Conservation (phyloP, 2,329 filamentous ascomycete genomes). For the Daldinia sp. region DNA sequence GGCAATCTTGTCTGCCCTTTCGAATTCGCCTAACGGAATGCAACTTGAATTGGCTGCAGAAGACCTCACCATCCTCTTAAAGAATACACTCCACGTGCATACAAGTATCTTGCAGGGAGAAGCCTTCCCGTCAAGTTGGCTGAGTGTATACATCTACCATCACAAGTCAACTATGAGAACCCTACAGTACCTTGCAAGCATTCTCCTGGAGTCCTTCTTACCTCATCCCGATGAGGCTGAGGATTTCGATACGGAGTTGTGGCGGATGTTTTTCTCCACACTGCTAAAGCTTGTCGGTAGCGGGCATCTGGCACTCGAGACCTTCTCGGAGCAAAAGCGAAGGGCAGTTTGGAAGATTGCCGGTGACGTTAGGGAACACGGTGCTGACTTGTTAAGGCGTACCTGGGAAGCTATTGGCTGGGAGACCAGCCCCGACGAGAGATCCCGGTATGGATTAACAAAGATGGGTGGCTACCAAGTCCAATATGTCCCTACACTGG, state of each 20-base stretch:
- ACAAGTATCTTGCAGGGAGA: constrained; percentile 90
- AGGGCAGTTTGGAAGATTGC: constrained; percentile 99
- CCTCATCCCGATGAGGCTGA: constrained; percentile 93
- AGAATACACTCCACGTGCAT: constrained; percentile 84
- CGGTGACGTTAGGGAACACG: constrained; percentile 92
- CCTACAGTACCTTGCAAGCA: constrained; percentile 82
- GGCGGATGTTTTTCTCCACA: constrained; percentile 93
- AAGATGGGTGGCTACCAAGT: constrained; percentile 98
- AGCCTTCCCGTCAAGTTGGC: constrained; percentile 89
- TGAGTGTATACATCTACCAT: constrained; percentile 93
- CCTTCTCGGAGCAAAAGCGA: constrained; percentile 96
- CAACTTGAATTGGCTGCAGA: constrained; percentile 80
- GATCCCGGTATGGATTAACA: constrained; percentile 78
- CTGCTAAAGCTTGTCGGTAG: constrained; percentile 91
- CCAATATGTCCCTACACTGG: constrained; percentile 93
- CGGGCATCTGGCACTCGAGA: constrained; percentile 89
- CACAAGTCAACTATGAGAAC: constrained; percentile 90
- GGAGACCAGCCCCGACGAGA: constrained; percentile 88
- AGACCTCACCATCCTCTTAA: constrained; percentile 79
- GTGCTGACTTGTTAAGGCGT: constrained; percentile 83
- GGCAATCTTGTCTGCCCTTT: constrained; percentile 84
- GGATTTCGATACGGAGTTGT: constrained; percentile 90
- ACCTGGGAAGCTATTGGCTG: constrained; percentile 98
- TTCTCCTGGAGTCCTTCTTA: constrained; percentile 85
- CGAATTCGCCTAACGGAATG: constrained; percentile 79